phyloP scores from a whole-genome alignment of 2,329 filamentous ascomycete species.

The Aspergillus pseudoviridinutans region DNA sequence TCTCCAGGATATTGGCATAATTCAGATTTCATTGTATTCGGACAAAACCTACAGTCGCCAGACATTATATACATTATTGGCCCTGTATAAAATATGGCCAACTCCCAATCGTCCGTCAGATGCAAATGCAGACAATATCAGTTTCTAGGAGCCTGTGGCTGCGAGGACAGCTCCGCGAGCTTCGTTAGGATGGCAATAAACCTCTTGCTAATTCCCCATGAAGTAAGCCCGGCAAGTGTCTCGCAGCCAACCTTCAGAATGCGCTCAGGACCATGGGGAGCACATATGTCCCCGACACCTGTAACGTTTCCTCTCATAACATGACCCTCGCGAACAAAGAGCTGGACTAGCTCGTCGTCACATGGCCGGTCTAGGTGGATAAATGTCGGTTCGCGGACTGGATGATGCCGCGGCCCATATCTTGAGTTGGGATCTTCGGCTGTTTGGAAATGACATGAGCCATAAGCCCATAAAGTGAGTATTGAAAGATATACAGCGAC shows the following conservation, averaged over 20 bases:
- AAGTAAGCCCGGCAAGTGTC: slow-evolving; percentile 28
- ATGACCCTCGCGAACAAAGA: slow-evolving; percentile 50
- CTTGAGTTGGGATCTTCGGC: slow-evolving; percentile 28
- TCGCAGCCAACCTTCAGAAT: slow-evolving; percentile 39
- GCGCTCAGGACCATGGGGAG: slow-evolving; percentile 33
- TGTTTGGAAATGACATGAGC: slow-evolving; percentile 26
- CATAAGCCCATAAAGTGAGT: slow-evolving; percentile 48
- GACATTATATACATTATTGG: neutral
- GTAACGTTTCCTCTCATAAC: slow-evolving; percentile 50
- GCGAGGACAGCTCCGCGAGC: slow-evolving; percentile 23
- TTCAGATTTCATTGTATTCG: neutral
- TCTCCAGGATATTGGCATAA: neutral
- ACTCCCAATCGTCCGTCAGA: neutral
- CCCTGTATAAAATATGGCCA: neutral
- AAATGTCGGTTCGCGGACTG: slow-evolving; percentile 37
- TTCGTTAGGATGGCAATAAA: slow-evolving; percentile 30
- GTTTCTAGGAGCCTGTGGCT: neutral
- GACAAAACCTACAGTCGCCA: neutral
- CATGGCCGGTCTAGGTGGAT: slow-evolving; percentile 54
- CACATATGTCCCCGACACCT: slow-evolving; percentile 51
- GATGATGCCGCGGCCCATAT: slow-evolving; percentile 4
- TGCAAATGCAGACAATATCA: neutral
- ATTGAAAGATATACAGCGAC: slow-evolving; percentile 44
- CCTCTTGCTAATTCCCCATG: slow-evolving; percentile 35
- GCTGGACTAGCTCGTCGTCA: slow-evolving; percentile 56